Evolutionary conservation across 352 stramenopile genomes (phyloP), one percentile per base, ranked within the genome.

Genomic region (Plasmopara halstedii): DNA sequence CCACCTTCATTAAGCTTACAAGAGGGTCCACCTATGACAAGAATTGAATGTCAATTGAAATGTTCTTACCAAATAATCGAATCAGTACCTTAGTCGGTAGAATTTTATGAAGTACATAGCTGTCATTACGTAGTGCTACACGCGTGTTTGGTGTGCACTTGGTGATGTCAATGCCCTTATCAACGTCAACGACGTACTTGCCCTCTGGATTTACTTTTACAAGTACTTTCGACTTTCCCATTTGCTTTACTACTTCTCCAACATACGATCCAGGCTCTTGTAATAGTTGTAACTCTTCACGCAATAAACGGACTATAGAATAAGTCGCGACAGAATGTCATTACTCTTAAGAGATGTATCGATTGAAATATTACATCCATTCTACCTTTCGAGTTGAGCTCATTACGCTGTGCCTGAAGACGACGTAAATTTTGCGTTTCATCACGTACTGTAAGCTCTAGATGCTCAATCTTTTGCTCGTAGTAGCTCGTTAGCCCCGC

Each of bases 101-200:
- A 52, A 99, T 99, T 73, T 99, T 99, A 73, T 99, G 96, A 25
- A 99, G 77, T 42, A 96, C 95, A 64, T 99, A 99, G 53, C 94
- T 99, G 79, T 99, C 96, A 65, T 99, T 99, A 42, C 96, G 84
- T 15, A 99, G 74, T 7, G 97, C 97, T 23, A 99, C 97, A 38
- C 97, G 93, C 14, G 96, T 99, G 74, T 99, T 99, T 51, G 97
- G 95, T 42, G 95, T 98, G 60, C 97, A 96, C 63, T 98, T 95
- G 50, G 91, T 59, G 40, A 98, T 97, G 57, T 96, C 83, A 46
- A 97, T 95, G 44, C 95, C 77, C 59, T 98, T 98, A 65, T 99
- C 95, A 51, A 99, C 83, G 59, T 99, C 97, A 25, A 99, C 97
- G 18, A 99, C 96, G 64, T 99, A 99, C 67, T 99, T 99, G 47